Conservation (phyloP, 495 filamentous ascomycete species). For the Extremus antarcticus region DNA sequence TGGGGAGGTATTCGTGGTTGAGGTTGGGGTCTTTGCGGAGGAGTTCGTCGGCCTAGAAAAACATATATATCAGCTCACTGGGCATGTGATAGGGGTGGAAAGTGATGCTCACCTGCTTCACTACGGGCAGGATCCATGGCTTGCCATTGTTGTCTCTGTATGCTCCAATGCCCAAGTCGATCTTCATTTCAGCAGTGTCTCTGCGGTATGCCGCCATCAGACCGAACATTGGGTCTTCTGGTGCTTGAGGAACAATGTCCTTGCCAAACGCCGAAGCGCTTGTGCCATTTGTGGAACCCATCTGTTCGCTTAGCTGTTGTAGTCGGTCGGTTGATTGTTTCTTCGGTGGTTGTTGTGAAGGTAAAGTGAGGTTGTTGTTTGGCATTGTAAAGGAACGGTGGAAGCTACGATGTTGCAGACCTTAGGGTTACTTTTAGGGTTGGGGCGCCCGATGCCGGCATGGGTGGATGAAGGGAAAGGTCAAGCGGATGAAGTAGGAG, state of each 20-base stretch:
- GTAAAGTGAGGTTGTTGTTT: not conserved
- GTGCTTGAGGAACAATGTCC: conserved; percentile 74
- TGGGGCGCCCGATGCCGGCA: too few species aligned
- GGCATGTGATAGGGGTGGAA: not conserved
- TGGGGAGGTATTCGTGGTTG: conserved; percentile 98
- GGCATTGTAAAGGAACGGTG: too few species aligned
- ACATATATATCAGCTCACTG: not conserved
- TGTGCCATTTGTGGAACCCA: conserved; percentile 31
- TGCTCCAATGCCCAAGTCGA: conserved; percentile 93
- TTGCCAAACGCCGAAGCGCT: conserved; percentile 59
- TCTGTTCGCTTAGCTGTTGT: conserved; percentile 42
- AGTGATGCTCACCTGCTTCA: conserved; percentile 65
- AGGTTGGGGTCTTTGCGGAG: conserved; percentile 76
- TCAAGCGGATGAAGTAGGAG: not conserved
- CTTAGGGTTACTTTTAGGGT: too few species aligned
- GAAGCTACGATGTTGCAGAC: too few species aligned
- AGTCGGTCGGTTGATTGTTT: conserved; percentile 27
- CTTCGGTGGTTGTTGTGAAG: not conserved
- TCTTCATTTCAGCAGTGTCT: conserved; percentile 75
- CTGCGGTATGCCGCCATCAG: conserved; percentile 79
- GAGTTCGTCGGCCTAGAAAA: conserved; percentile 71
- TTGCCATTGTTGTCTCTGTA: conserved; percentile 93
- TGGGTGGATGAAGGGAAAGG: not conserved
- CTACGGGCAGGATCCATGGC: conserved; percentile 95
- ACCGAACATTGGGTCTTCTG: conserved; percentile 92